Evolutionary conservation across 2,329 filamentous ascomycete species (phyloP).

Genomic region (Fusarium tricinctum): DNA sequence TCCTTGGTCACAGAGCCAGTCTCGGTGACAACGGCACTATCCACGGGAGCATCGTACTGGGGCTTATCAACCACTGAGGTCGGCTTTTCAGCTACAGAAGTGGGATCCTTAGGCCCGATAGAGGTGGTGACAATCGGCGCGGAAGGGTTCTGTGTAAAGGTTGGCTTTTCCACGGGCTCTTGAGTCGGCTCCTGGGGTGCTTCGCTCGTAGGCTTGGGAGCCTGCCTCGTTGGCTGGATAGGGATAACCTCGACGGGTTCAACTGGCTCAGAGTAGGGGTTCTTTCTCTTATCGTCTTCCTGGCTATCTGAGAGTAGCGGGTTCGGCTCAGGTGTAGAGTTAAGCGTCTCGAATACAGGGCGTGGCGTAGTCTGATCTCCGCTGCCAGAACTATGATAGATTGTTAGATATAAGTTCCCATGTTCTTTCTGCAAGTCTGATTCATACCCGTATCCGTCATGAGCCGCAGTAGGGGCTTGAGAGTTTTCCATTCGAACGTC

Average conservation of each 20-base stretch:
- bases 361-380: constrained; percentile 44
- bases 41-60: constrained; percentile 13
- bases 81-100: constrained; percentile 10
- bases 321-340: constrained; percentile 39
- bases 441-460: constrained; percentile 40
- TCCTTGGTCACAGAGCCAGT: constrained; percentile 6
- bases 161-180: constrained; percentile 26
- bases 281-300: constrained; percentile 20
- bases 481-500: constrained; percentile 32
- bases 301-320: constrained; percentile 30
- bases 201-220: constrained; percentile 20
- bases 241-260: constrained; percentile 43
- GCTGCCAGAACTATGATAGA: constrained; percentile 23
- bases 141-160: constrained; percentile 36
- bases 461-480: constrained; percentile 34
- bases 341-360: constrained; percentile 46
- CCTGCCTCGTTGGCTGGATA: constrained; percentile 16
- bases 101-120: constrained; percentile 37
- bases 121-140: constrained; percentile 38
- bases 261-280: constrained; percentile 10
- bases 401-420: constrained; percentile 25
- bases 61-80: constrained; percentile 19
- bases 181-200: constrained; percentile 19
- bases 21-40: constrained; percentile 3
- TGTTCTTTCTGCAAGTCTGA: neutral